Conservation (phyloP, 352 stramenopile species). For the Pythium brachiatum region DNA sequence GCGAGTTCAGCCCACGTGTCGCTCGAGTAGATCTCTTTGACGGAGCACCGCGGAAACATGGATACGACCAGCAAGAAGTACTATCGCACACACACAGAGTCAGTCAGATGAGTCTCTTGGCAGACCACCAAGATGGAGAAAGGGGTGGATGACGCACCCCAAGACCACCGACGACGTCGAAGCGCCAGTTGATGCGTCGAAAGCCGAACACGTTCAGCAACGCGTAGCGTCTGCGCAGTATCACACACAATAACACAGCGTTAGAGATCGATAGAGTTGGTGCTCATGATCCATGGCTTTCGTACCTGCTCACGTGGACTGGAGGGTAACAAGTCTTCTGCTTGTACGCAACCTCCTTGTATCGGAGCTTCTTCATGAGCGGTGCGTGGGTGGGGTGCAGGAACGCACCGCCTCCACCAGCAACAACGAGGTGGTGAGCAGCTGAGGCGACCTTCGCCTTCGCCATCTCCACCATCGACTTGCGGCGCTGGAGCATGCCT, state of each 20-base stretch:
- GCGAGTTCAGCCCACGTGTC: constrained; percentile 43
- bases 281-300: background rate
- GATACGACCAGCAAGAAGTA: constrained; percentile 91
- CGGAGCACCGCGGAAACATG: constrained; percentile 91
- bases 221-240: constrained; percentile 61
- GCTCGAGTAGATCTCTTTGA: constrained; percentile 64
- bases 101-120: background rate
- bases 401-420: constrained; percentile 87
- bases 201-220: constrained; percentile 88
- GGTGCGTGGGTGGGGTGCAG: constrained; percentile 89
- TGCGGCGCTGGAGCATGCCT: constrained; percentile 3
- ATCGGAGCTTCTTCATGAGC: constrained; percentile 42
- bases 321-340: constrained; percentile 84
- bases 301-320: constrained; percentile 65
- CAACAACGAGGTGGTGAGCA: constrained; percentile 82
- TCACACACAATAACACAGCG: background rate
- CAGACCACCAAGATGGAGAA: background rate
- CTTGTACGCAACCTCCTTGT: constrained; percentile 73
- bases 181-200: constrained; percentile 91
- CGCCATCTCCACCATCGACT: background rate
- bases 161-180: constrained; percentile 89
- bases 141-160: constrained; percentile 39
- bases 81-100: constrained; percentile 20
- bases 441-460: constrained; percentile 18
- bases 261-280: background rate